Evolutionary conservation across 2,329 filamentous ascomycete genomes (phyloP).

Genomic region (Ophiostoma sp.): DNA sequence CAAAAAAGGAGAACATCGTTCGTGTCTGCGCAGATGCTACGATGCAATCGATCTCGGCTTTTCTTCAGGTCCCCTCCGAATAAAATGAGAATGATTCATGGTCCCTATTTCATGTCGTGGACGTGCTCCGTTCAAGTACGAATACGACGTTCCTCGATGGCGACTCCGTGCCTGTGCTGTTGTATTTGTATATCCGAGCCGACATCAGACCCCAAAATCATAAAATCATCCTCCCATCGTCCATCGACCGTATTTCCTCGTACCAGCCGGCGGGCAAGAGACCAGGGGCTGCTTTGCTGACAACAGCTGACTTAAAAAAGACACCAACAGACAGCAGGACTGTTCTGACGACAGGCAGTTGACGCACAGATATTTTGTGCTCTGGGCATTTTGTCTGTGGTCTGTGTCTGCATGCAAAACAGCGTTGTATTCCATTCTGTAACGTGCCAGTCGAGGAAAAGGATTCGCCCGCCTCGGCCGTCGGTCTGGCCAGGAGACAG

Average conservation of each 20-base stretch:
- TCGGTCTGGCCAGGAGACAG: neutral
- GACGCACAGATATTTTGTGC: neutral
- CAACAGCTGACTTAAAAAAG: neutral
- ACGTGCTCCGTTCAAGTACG: neutral
- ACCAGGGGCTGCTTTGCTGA: neutral
- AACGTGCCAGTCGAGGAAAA: neutral
- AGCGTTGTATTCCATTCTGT: constrained; percentile 2
- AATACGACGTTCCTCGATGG: neutral
- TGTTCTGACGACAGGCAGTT: neutral
- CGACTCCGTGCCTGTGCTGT: neutral
- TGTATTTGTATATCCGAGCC: neutral
- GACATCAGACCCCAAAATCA: neutral
- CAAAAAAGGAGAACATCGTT: neutral
- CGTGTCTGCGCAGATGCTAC: neutral
- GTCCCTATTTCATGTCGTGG: neutral
- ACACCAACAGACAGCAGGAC: neutral
- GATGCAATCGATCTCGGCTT: neutral
- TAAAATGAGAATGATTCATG: neutral
- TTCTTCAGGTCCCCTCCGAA: neutral
- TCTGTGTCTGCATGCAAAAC: neutral
- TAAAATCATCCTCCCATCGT: neutral
- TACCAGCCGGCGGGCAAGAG: neutral
- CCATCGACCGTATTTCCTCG: neutral
- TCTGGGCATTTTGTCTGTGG: neutral
- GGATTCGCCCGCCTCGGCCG: neutral